Evolutionary conservation across 768 basidiomycete genomes (phyloP).

Genomic region (Lyophyllum semitale): DNA sequence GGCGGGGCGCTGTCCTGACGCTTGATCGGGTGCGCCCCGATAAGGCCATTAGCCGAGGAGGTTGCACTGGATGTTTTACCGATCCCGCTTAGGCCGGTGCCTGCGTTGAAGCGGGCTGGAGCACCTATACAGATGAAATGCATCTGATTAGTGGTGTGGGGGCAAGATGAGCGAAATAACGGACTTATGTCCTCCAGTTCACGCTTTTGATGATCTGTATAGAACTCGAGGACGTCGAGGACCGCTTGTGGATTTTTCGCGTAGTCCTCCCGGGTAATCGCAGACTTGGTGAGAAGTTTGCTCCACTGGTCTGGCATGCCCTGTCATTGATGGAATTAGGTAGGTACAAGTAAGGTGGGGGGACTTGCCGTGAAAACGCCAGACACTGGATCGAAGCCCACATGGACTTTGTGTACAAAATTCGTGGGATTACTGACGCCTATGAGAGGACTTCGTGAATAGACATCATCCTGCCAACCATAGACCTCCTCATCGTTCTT

Average conservation of each 20-base stretch:
- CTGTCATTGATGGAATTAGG: conserved; percentile 36
- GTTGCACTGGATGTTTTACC: conserved; percentile 37
- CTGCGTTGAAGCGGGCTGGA: conserved; percentile 85
- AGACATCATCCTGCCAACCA: conserved; percentile 97
- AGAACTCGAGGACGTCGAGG: conserved; percentile 96
- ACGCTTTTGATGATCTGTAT: conserved; percentile 97
- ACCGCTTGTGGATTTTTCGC: conserved; percentile 97
- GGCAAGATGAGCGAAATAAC: conserved; percentile 25
- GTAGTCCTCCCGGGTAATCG: conserved; percentile 97
- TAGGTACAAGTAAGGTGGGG: conserved; percentile 1
- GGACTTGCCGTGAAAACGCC: conserved; percentile 91
- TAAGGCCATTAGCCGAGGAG: conserved; percentile 24
- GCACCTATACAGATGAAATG: conserved; percentile 36
- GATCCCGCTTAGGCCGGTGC: conserved; percentile 86
- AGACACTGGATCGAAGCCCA: conserved; percentile 92
- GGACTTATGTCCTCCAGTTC: conserved; percentile 66
- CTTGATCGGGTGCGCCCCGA: conserved; percentile 23
- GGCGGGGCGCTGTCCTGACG: conserved; percentile 47
- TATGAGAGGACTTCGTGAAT: conserved; percentile 88
- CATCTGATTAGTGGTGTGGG: conserved; percentile 13
- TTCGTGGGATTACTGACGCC: conserved; percentile 95
- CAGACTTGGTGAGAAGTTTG: conserved; percentile 93
- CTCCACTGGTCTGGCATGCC: conserved; percentile 98
- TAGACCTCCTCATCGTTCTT: conserved; percentile 98
- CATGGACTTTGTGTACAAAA: conserved; percentile 98